Evolutionary conservation across 257 asterid genomes (phyloP), one percentile per base, ranked within the genome.

Genomic region (Anisodus tanguticus): DNA sequence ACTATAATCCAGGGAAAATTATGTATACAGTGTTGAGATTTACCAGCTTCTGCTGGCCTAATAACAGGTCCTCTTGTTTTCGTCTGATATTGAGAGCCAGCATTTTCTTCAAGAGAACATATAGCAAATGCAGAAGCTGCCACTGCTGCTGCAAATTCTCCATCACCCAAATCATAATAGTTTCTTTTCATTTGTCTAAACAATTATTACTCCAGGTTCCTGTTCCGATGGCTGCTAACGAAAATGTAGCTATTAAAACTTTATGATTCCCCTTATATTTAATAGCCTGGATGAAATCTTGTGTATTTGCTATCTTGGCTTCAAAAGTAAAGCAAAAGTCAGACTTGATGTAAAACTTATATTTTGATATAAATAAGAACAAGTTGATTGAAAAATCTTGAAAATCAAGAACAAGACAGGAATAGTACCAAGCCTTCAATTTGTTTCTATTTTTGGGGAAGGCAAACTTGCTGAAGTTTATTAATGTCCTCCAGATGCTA

Each of bases 41-140:
- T 63, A 89, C 93, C 89, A 79, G 81, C 9, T 72, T 69, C 86
- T 72, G 83, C 80, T 83, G 91, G 89, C 85, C 68, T 84, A 62
- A 58, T 85, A 67, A 62, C 22, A n/a, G 88, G 83, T 71, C 89
- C 90, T 59, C 80, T 87, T 82, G 80, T 87, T 69, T 86, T 88
- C 83, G 60, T 82, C 31, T 41, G 88, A 84, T 77, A 5, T 59
- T 71, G 57, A 22, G 86, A 60, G 58, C 43, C 64, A 26, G 64
- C 22, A 77, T 45, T 13, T 84, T 87, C 91, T 59, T 84, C 90
- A 53, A 88, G 80, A 84, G 89, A 84, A 87, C 88, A 88, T 86
- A 92, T 88, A 59, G 94, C 95, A 82, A 88, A 62, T 10, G 94
- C 94, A 31, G 95, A 87, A 81, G 98, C 97, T 78, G 98, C 94